phyloP scores from a whole-genome alignment of 306 rosid species.

The Gleditsia sinensis region DNA sequence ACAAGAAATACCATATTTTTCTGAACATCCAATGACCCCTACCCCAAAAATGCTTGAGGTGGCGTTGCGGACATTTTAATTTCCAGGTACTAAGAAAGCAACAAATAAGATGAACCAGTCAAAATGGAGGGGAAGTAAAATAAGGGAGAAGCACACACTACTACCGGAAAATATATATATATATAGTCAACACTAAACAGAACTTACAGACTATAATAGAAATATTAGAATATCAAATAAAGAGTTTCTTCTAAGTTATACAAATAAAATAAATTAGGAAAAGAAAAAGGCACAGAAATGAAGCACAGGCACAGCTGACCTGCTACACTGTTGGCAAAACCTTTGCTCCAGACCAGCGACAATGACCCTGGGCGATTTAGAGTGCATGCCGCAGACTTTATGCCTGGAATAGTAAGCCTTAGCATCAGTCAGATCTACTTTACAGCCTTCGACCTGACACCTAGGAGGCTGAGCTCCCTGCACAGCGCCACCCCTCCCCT shows the following conservation, averaged over 20 bases:
- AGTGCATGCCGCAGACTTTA: slow-evolving; percentile 84
- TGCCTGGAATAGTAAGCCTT: slow-evolving; percentile 92
- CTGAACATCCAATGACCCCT: not conserved
- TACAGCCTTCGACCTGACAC: slow-evolving; percentile 94
- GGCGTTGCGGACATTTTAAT: not conserved
- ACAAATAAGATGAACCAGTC: not conserved
- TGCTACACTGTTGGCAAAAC: slow-evolving; percentile 98
- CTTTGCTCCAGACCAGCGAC: slow-evolving; percentile 80
- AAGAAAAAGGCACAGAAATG: not conserved
- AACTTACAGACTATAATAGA: not conserved
- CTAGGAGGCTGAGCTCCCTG: slow-evolving; percentile 65
- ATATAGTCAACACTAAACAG: not conserved
- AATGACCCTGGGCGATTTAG: slow-evolving; percentile 77
- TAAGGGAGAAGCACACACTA: not conserved
- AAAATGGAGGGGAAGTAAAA: too few relatives aligned
- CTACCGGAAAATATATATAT: not conserved
- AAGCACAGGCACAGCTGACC: slow-evolving; percentile 37
- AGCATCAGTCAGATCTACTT: slow-evolving; percentile 78
- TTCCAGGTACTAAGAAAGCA: not conserved
- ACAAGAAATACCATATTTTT: not conserved
- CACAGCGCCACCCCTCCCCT: slow-evolving; percentile 43
- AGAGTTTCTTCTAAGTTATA: not conserved
- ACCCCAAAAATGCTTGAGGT: not conserved
- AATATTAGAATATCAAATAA: not conserved
- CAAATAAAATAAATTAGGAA: not conserved